phyloP scores from a whole-genome alignment of 2,329 filamentous ascomycete species.

The Trichophaea hybrida region DNA sequence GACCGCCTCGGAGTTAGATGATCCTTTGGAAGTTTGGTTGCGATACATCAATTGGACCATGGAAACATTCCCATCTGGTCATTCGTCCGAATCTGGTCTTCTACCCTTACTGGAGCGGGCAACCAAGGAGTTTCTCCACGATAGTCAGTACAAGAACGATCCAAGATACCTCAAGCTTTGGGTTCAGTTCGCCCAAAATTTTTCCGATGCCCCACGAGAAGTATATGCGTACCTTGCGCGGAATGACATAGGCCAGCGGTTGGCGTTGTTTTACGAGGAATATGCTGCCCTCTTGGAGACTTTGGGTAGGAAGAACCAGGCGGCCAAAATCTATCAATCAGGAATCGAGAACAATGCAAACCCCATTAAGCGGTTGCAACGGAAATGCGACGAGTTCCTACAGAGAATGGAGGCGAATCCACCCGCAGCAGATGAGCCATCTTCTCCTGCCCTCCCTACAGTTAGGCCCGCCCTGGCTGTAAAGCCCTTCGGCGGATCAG shows the following conservation, averaged over 20 bases:
- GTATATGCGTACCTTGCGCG: conserved; percentile 82
- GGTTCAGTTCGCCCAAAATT: conserved; percentile 86
- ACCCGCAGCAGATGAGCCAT: conserved; percentile 43
- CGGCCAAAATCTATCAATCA: conserved; percentile 82
- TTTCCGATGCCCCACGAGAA: conserved; percentile 84
- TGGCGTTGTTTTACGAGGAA: conserved; percentile 93
- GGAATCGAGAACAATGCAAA: conserved; percentile 80
- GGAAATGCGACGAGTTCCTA: conserved; percentile 89
- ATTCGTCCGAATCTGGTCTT: conserved; percentile 83
- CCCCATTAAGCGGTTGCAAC: conserved; percentile 62
- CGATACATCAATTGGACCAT: conserved; percentile 95
- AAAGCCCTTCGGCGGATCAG: conserved; percentile 55
- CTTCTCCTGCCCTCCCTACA: conserved; percentile 73
- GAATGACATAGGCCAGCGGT: conserved; percentile 68
- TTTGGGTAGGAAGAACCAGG: conserved; percentile 71
- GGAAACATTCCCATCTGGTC: conserved; percentile 84
- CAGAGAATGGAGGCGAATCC: conserved; percentile 44
- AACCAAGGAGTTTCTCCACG: conserved; percentile 76
- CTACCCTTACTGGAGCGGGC: conserved; percentile 83
- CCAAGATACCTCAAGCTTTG: conserved; percentile 84
- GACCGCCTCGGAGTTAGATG: conserved; percentile 70
- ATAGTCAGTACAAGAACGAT: conserved; percentile 83
- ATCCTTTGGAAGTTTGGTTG: conserved; percentile 89
- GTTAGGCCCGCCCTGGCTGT: conserved; percentile 70
- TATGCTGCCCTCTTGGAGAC: conserved; percentile 87